Evolutionary conservation across 108 stramenopile species (phyloP).

Genomic region (Cylindrotheca fusiformis): DNA sequence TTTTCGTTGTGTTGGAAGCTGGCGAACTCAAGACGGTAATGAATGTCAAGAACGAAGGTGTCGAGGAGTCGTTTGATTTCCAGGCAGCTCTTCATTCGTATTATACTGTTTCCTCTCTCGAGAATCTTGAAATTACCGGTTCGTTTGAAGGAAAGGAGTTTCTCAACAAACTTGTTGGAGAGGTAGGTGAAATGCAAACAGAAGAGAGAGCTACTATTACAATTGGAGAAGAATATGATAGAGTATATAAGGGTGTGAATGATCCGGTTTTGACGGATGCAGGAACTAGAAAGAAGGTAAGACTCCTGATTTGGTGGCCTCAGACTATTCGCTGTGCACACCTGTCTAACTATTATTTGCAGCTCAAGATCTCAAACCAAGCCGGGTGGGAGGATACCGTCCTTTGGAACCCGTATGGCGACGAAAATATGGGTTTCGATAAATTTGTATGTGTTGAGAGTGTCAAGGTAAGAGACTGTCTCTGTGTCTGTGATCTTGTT

Average conservation of each 20-base stretch:
- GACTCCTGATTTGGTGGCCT: slow-evolving; percentile 8
- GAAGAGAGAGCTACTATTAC: slow-evolving; percentile 84
- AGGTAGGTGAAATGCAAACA: slow-evolving; percentile 80
- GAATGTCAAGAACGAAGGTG: slow-evolving; percentile 79
- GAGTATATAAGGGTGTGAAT: slow-evolving; percentile 92
- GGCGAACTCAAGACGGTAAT: slow-evolving; percentile 86
- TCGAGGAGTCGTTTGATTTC: slow-evolving; percentile 85
- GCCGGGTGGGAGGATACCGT: slow-evolving; percentile 95
- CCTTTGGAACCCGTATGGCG: slow-evolving; percentile 91
- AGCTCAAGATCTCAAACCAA: slow-evolving; percentile 77
- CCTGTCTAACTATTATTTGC: background rate
- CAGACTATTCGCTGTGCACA: background rate
- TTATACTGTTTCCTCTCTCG: slow-evolving; percentile 89
- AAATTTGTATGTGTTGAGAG: slow-evolving; percentile 95
- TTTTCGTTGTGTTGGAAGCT: slow-evolving; percentile 73
- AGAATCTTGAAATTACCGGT: slow-evolving; percentile 84
- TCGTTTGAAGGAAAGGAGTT: slow-evolving; percentile 89
- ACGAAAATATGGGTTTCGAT: slow-evolving; percentile 96
- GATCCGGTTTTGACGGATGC: slow-evolving; percentile 88
- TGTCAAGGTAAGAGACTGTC: no score
- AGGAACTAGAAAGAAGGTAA: slow-evolving; percentile 81
- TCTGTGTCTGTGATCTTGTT: no score
- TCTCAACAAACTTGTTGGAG: slow-evolving; percentile 85
- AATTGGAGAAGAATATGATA: slow-evolving; percentile 88
- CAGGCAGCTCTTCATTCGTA: slow-evolving; percentile 95